phyloP scores from a whole-genome alignment of 2,329 filamentous ascomycete genomes.

The Beauveria pseudobassiana region DNA sequence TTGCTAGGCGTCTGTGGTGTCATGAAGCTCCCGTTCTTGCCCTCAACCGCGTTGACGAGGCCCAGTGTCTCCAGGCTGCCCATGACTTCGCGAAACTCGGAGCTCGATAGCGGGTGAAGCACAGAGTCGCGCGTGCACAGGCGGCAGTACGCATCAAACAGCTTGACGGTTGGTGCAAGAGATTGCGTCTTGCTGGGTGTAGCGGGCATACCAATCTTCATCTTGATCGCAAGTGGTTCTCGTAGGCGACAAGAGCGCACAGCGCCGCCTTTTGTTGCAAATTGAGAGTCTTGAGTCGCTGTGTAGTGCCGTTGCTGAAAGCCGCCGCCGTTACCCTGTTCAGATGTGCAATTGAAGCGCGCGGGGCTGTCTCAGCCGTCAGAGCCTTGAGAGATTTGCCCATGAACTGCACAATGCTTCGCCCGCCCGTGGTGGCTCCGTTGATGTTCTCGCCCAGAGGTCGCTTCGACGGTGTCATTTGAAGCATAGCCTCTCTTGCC shows the following conservation, averaged over 20 bases:
- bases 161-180: constrained; percentile 70
- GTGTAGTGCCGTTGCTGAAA: constrained; percentile 81
- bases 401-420: constrained; percentile 40
- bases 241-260: constrained; percentile 80
- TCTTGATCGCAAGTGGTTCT: constrained; percentile 57
- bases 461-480: constrained; percentile 63
- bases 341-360: constrained; percentile 82
- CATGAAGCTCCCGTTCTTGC: constrained; percentile 59
- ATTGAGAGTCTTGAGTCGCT: constrained; percentile 81
- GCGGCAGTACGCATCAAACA: constrained; percentile 76
- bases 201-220: constrained; percentile 31
- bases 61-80: constrained; percentile 84
- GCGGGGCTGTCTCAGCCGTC: constrained; percentile 72
- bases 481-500: constrained; percentile 46
- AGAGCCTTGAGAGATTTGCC: constrained; percentile 51
- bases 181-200: constrained; percentile 57
- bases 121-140: constrained; percentile 84
- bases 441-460: constrained; percentile 79
- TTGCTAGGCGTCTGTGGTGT: constrained; percentile 63
- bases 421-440: constrained; percentile 35
- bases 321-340: constrained; percentile 84
- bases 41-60: constrained; percentile 64
- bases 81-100: constrained; percentile 90
- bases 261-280: constrained; percentile 94
- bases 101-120: constrained; percentile 79